These are phyloP conservation scores for Rhodotorula taiwanensis DNA, from an alignment of 768 basidiomycete species.

Conservation along the genomic window DNA sequence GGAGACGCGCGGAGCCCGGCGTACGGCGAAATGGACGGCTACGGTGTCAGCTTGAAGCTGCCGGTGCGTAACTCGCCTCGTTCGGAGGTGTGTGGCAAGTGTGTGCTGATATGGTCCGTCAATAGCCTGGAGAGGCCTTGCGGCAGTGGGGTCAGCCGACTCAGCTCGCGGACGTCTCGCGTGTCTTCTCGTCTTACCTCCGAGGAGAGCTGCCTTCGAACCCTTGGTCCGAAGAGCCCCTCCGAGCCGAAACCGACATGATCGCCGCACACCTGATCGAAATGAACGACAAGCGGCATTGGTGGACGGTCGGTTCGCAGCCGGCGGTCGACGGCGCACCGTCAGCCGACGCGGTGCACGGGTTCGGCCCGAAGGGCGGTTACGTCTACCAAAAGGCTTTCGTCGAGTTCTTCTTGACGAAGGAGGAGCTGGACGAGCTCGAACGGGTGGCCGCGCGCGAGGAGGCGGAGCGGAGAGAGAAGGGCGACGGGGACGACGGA, in stretches of 20 bases:
- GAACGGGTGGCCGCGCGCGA: slow-evolving; percentile 28
- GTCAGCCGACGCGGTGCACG: slow-evolving; percentile 70
- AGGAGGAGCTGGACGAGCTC: slow-evolving; percentile 42
- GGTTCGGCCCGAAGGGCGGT: slow-evolving; percentile 87
- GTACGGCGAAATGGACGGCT: slow-evolving; percentile 95
- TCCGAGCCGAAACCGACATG: slow-evolving; percentile 70
- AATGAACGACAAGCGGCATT: slow-evolving; percentile 62
- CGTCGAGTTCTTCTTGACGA: slow-evolving; percentile 81
- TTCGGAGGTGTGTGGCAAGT: neutral
- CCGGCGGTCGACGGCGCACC: slow-evolving; percentile 76
- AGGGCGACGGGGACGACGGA: slow-evolving; percentile 50
- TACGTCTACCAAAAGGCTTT: slow-evolving; percentile 98
- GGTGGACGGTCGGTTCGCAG: slow-evolving; percentile 97
- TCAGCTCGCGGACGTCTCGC: slow-evolving; percentile 61
- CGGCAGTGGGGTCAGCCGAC: slow-evolving; percentile 71
- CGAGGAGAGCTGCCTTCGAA: slow-evolving; percentile 61
- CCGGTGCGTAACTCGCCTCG: slow-evolving; percentile 52
- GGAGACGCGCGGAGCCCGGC: slow-evolving; percentile 96
- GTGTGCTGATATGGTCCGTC: neutral
- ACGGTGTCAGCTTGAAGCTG: slow-evolving; percentile 86
- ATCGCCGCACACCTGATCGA: slow-evolving; percentile 71
- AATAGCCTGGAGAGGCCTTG: slow-evolving; percentile 58
- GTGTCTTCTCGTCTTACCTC: slow-evolving; percentile 74
- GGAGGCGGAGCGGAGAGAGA: slow-evolving; percentile 54
- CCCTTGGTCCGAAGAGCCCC: slow-evolving; percentile 77